phyloP scores from a whole-genome alignment of 1,284 basidiomycete species.

The Taiwanofungus camphoratus region DNA sequence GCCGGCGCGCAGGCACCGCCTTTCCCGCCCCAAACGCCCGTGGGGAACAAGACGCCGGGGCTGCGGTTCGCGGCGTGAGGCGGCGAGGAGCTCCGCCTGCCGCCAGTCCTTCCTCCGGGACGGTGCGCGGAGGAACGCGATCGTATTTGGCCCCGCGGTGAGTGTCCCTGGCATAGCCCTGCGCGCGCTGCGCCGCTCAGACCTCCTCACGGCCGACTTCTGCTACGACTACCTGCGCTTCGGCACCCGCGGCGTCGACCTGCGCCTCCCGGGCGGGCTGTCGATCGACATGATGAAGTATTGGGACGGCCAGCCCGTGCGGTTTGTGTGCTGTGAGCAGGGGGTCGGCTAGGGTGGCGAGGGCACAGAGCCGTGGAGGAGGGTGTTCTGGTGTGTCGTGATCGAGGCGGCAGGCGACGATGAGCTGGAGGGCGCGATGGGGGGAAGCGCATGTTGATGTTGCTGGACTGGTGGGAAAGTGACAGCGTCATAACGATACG shows the following conservation, averaged over 20 bases:
- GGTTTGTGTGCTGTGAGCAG: slow-evolving; percentile 76
- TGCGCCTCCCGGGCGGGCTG: slow-evolving; percentile 71
- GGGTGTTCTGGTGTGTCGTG: slow-evolving; percentile 65
- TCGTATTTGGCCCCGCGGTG: slow-evolving; percentile 52
- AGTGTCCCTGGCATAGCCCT: slow-evolving; percentile 13
- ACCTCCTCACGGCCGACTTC: slow-evolving; percentile 71
- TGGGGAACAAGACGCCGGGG: slow-evolving; percentile 49
- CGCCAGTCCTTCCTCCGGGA: slow-evolving; percentile 57
- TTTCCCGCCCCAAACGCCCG: slow-evolving; percentile 44
- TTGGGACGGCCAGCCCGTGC: slow-evolving; percentile 89
- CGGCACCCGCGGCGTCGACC: slow-evolving; percentile 47
- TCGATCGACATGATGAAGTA: slow-evolving; percentile 79
- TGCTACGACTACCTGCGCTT: slow-evolving; percentile 79
- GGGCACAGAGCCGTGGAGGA: slow-evolving; percentile 48
- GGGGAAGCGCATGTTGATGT: no score
- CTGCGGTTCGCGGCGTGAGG: slow-evolving; percentile 34
- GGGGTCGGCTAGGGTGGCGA: slow-evolving; percentile 33
- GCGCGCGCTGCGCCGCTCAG: slow-evolving; percentile 37
- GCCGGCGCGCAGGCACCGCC: slow-evolving; percentile 19
- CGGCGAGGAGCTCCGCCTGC: slow-evolving; percentile 13
- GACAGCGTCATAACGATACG: no score
- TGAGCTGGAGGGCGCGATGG: slow-evolving; percentile 10
- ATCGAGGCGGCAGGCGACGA: slow-evolving; percentile 50
- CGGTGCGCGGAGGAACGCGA: slow-evolving; percentile 42
- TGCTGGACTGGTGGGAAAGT: no score